Base-by-base conservation (phyloP, 2,329 filamentous ascomycete species). In the Hymenoscyphus fructigenus region DNA sequence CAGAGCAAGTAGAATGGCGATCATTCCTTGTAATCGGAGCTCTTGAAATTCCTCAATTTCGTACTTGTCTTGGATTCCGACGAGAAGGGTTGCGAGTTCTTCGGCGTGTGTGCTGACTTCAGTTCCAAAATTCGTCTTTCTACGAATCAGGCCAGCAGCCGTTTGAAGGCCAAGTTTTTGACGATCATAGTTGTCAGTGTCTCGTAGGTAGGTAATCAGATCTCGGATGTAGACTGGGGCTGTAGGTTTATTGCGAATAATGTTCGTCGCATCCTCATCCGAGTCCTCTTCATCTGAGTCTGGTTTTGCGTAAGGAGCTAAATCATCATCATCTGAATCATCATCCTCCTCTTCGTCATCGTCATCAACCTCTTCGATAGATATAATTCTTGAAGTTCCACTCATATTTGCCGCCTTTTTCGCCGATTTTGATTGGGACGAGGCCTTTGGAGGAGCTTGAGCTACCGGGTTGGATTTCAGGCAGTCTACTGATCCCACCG, bases 151-250 rank as follows among this genome's bases (percentile, higher is more conserved):
- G 0, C 84, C 77, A 0, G 93, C 88, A 0, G 93, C 93, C 1
- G 90, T 91, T 23, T 85, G 82, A 20, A 99, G 80, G 2, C 89
- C 93, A 10, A 98, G 80, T 65, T 89, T 88, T 74, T 97, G 92
- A 34, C 88, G 88, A 71, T 98, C 93, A 70, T 93, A 92, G 69
- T 90, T 90, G 57, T 97, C 92, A 0, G 86, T 87, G 69, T 96
- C 91, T 59, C 91, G 85, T 2, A 99, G 82, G 73, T 89, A 93
- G 7, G 82, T 76, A 62, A 98, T 88, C 12, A 98, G 83, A 71
- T 96, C 92, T 57, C 93, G 88, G 66, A 97, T 90, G 73, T 98
- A 98, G 0, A 99, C 93, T 0, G 95, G 95, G 0, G 92, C 85
- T 65, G 86, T 90, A 26, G 90, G 86, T 71, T 95, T 97, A 76